These are phyloP conservation scores for Ogataea allantospora DNA, from an alignment of 805 yeast genomes.

Conservation along the genomic window DNA sequence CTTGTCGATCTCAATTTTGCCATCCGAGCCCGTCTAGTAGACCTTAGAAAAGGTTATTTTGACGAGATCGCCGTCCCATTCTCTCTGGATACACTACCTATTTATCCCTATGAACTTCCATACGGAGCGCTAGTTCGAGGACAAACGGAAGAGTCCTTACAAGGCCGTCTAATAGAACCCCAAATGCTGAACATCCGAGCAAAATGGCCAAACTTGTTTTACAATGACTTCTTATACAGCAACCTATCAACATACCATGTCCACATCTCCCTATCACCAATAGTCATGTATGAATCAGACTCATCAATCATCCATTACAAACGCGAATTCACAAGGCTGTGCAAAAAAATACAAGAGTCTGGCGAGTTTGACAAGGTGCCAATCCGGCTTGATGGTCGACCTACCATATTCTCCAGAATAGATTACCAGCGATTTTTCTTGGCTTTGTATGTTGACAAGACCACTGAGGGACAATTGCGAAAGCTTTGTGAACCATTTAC, in stretches of 20 bases:
- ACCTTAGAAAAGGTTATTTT: constrained; percentile 24
- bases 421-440: constrained; percentile 18
- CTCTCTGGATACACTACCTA: constrained; percentile 7
- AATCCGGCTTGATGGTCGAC: constrained; percentile 6
- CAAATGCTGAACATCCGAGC: constrained; percentile 14
- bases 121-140: constrained; percentile 27
- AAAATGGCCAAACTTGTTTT: constrained; percentile 26
- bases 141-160: constrained; percentile 12
- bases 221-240: constrained; percentile 15
- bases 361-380: constrained; percentile 3
- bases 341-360: constrained; percentile 10
- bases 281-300: constrained; percentile 18
- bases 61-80: constrained; percentile 21
- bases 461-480: constrained; percentile 2
- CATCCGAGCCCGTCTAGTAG: constrained; percentile 16
- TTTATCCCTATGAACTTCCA: constrained; percentile 24
- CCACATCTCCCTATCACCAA: constrained; percentile 29
- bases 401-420: constrained; percentile 15
- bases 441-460: constrained; percentile 11
- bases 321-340: constrained; percentile 9
- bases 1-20: constrained; percentile 19
- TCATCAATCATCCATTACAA: constrained; percentile 14
- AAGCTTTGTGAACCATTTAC: constrained; percentile 6
- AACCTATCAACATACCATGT: constrained; percentile 14
- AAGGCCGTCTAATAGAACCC: constrained; percentile 23